phyloP scores from a whole-genome alignment of 2,329 filamentous ascomycete genomes.

The Pseudophaeomoniella oleicola region DNA sequence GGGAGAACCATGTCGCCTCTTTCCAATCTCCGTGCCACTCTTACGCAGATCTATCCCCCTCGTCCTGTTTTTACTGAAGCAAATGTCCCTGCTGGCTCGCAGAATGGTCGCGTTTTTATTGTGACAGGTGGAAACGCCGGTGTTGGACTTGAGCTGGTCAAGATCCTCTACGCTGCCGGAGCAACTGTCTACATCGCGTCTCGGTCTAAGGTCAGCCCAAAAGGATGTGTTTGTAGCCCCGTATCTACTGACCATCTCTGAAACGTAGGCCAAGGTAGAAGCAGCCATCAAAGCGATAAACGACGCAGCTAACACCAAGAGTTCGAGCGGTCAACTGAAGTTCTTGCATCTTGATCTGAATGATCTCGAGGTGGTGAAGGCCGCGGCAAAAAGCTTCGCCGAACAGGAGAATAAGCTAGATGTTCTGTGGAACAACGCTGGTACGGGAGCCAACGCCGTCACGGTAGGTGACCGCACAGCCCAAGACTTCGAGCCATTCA shows the following conservation, averaged over 20 bases:
- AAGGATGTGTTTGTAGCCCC: neutral
- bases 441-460: neutral
- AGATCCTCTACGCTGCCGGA: conserved; percentile 11
- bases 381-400: neutral
- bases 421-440: neutral
- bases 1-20: too few species aligned
- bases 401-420: neutral
- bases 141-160: conserved; percentile 12
- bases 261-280: neutral
- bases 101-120: conserved; percentile 14
- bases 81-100: conserved; percentile 10
- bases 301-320: neutral
- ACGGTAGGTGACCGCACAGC: neutral
- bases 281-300: neutral
- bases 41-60: conserved; percentile 12
- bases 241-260: neutral
- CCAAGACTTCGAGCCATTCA: neutral
- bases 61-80: conserved; percentile 10
- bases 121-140: conserved; percentile 14
- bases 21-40: too few species aligned
- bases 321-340: neutral
- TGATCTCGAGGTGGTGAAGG: neutral
- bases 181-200: conserved; percentile 15
- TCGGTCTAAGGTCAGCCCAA: conserved; percentile 11
- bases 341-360: neutral